These are phyloP conservation scores for Adiantum capillusveneris DNA, from an alignment of 75 land plant species.

Conservation along the genomic window DNA sequence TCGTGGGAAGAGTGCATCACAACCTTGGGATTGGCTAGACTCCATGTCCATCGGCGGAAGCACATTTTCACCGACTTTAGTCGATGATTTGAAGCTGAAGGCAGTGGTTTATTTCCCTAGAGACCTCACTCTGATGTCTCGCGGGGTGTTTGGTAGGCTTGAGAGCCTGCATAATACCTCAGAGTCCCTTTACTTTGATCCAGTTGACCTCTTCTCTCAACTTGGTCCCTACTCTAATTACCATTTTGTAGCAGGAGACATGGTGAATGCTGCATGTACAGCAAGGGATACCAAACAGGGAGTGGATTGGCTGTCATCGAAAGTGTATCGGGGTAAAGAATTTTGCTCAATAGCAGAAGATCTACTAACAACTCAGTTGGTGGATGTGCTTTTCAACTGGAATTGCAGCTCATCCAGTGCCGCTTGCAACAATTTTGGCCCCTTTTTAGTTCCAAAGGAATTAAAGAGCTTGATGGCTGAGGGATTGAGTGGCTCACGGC, in stretches of 20 bases:
- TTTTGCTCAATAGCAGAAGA: slow-evolving; percentile 31
- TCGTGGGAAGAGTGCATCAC: no score
- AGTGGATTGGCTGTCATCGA: not conserved
- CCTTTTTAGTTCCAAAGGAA: slow-evolving; percentile 16
- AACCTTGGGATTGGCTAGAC: no score
- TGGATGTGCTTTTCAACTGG: slow-evolving; percentile 34
- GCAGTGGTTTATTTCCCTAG: no score
- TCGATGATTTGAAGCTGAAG: no score
- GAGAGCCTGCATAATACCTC: slow-evolving; percentile 26
- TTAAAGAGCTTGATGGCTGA: slow-evolving; percentile 9
- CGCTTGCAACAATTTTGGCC: slow-evolving; percentile 46
- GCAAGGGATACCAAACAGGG: not conserved
- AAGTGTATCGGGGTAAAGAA: slow-evolving; percentile 31
- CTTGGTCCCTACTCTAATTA: slow-evolving; percentile 27
- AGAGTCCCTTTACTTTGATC: slow-evolving; percentile 31
- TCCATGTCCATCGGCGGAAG: no score
- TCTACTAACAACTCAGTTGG: slow-evolving; percentile 1
- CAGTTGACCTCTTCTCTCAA: no score
- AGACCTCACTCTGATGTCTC: no score
- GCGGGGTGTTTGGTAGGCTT: slow-evolving; percentile 39
- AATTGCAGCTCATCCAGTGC: slow-evolving; percentile 39
- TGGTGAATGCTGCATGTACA: slow-evolving; percentile 43
- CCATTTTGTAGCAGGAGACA: slow-evolving; percentile 22
- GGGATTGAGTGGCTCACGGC: not conserved
- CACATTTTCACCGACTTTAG: no score